These are phyloP conservation scores for Benincasa hispida DNA, from an alignment of 306 rosid genomes.

Conservation along the genomic window DNA sequence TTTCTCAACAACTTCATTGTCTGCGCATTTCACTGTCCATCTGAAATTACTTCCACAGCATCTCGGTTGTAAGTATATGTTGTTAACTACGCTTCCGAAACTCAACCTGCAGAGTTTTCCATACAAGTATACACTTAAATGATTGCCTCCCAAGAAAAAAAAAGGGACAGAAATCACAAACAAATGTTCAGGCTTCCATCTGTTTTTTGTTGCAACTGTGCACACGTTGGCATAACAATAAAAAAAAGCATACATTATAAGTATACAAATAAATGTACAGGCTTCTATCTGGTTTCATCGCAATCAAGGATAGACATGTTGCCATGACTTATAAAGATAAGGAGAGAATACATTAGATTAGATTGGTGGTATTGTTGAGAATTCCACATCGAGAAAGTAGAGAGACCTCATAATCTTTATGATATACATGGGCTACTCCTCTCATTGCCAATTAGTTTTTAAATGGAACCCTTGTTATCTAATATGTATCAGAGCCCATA, in stretches of 20 bases:
- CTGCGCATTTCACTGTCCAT: conserved; percentile 35
- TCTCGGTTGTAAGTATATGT: conserved; percentile 13
- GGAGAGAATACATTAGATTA: not conserved
- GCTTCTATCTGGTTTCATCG: not conserved
- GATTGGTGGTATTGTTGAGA: not conserved
- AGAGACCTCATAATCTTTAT: not conserved
- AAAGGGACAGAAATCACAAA: not conserved
- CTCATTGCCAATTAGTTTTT: no score
- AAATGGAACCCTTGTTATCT: no score
- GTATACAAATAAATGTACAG: not conserved
- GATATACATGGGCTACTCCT: no score
- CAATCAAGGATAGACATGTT: not conserved
- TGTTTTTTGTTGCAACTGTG: not conserved
- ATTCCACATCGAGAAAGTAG: no score
- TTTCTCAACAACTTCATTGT: conserved; percentile 41
- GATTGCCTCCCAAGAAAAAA: not conserved
- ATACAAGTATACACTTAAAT: not conserved
- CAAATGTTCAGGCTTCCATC: not conserved
- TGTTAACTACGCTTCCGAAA: conserved; percentile 8
- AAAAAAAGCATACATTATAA: not conserved
- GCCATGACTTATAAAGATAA: not conserved
- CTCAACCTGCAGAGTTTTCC: conserved; percentile 21
- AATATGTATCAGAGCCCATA: no score
- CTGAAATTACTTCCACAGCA: conserved; percentile 12
- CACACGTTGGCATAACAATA: not conserved